Evolutionary conservation across 495 filamentous ascomycete genomes (phyloP), one percentile per base, ranked within the genome.

Genomic region (Penicillium crystallinum): DNA sequence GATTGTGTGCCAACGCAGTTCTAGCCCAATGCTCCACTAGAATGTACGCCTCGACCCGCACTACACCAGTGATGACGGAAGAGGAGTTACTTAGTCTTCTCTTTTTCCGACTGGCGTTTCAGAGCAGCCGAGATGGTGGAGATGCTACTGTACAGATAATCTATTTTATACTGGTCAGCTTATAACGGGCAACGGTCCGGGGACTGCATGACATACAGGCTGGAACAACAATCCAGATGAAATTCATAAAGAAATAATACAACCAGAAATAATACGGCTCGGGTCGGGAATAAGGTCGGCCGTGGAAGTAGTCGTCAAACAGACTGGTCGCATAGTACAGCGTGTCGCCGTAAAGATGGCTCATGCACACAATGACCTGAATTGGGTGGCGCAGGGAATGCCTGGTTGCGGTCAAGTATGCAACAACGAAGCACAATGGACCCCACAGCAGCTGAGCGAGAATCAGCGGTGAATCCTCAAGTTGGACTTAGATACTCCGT

Each of bases 171-270:
- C 14, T 2, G 27, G 31, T 56, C 23, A 67, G 58, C 53, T 21
- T 9, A 12, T 27, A 43, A 47, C 27, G 14, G 21, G 8, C 27
- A n/a, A 25, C 36, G 39, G 39, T 42, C 18, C n/a, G 37, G 35
- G 37, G 21, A 38, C 6, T 31, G 27, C 19, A 40, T 19, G 46
- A 73, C 79, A 63, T 63, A 82, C 79, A 67, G 23, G 67, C 64
- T 2, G 90, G 91, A 52, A 95, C 78, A 12, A 93, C 74, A 30
- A 85, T 89, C 91, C 91, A 96, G 46, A 91, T 87, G 40, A 82
- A 75, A 62, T 96, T 96, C 80, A 95, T 86, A 15, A 86, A 77
- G 18, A 91, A 80, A 62, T 88, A 96, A 64, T 96, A 96, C 12
- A 84, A 68, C 89, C 90, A 96, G 64, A 88, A 95, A 63, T 95